Percentiles rank a stretch among this genome's conserved stretches.
Conservation (phyloP, 306 rosid genomes). For the Rubus idaeus region DNA sequence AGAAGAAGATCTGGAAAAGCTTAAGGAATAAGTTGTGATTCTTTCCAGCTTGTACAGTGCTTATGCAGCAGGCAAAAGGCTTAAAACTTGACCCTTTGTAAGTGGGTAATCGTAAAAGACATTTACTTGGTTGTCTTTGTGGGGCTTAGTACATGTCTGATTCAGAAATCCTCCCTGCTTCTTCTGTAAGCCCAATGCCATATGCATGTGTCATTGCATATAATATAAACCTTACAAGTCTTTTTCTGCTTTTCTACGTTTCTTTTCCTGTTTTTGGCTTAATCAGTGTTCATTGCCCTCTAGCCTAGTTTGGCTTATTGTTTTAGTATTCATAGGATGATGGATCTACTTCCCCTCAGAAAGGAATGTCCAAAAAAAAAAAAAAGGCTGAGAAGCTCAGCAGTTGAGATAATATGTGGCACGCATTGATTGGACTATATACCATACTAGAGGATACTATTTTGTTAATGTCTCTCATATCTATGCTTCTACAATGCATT, state of each 20-base stretch:
- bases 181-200: neutral
- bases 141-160: constrained; percentile 1
- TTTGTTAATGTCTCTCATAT: neutral
- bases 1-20: constrained; percentile 16
- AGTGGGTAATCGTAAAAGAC: neutral
- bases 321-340: constrained; percentile 3
- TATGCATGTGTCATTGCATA: constrained; percentile 6
- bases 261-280: neutral
- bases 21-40: neutral
- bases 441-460: too few species aligned
- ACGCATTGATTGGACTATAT: neutral
- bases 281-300: neutral
- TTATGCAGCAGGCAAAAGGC: constrained; percentile 10
- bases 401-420: neutral
- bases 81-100: neutral
- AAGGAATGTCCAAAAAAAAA: too few species aligned
- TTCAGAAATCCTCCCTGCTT: constrained; percentile 3
- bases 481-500: neutral
- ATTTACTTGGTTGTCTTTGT: neutral
- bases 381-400: neutral
- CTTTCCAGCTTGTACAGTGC: constrained; percentile 19
- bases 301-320: constrained; percentile 1
- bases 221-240: neutral
- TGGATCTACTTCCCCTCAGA: neutral
- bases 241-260: neutral